Evolutionary conservation across 1,284 basidiomycete genomes (phyloP), one percentile per base, ranked within the genome.

Genomic region (Ganoderma multipileum): DNA sequence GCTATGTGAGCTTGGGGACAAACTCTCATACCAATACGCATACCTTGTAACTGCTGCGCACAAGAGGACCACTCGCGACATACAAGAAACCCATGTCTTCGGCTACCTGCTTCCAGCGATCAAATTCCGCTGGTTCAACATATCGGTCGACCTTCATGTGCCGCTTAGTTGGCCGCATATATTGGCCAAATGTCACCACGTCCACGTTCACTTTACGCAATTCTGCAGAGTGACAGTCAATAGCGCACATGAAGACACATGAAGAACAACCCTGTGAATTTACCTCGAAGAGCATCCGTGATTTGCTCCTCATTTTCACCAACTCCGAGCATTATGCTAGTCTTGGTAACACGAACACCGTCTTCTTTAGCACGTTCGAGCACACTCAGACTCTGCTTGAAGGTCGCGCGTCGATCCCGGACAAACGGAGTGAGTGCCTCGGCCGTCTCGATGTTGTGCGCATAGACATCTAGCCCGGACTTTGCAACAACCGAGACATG

Each of bases 111-210:
- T 94, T 96, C 97, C 97, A 99, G 68, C 88, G 84, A 67, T 95
- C 93, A 76, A 99, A 99, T 80, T 98, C 97, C 2, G 90, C 88
- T 0, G 98, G 98, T 71, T 94, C 89, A 20, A 99, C 96, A 77
- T 99, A 99, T 28, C 95, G 92, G 74, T 96, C 92, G 8, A 99
- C 98, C 81, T 99, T 99, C 98, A 99, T 99, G 81, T 99, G 98
- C 41, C 92, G 88, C 82, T 99, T 99, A 1, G 98, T 99, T 1
- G 98, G 98, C 58, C 98, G 92, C 98, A 99, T 99, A 82, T 99
- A 99, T 83, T 99, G 98, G 1, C 98, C 98, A 78, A 99, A 99
- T 0, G 98, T 99, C 39, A 99, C 97, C 11, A 99, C 97, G 78
- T 99, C 97, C 42, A 99, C 97, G 71, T 96, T 87, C 47, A 90